Evolutionary conservation across 2,329 filamentous ascomycete genomes (phyloP), one percentile per base, ranked within the genome.

Genomic region (Venturiaceae sp.): DNA sequence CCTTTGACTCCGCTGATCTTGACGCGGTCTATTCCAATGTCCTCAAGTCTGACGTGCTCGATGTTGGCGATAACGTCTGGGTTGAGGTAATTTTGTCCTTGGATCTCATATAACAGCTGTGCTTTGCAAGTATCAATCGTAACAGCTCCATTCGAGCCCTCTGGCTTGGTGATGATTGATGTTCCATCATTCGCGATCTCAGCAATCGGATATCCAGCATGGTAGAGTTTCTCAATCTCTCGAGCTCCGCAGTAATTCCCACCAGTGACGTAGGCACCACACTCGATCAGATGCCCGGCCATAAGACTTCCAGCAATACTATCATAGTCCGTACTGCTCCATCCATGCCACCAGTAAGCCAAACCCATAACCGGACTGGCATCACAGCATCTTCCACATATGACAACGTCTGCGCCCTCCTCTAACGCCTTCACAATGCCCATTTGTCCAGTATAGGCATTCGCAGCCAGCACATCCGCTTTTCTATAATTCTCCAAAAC

Each of bases 201-300:
- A 3, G 74, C 75, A 52, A 77, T 77, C 0, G 75, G 75, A 60
- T 72, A 77, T 32, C 74, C 75, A 21, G 75, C 74, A 55, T 79
- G 72, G 7, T 71, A 61, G 74, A 75, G 78, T 19, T 66, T 66
- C 26, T 72, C 65, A n/a, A 50, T 55, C 55, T 67, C 32, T 47
- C 61, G 37, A 66, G 69, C 39, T 66, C 74, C 74, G 3, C 71
- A 70, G 58, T 72, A 76, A 61, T 76, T 75, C 1, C 73, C 74
- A 2, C 74, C 74, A 14, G 69, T 72, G 33, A 23, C 72, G 58
- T 76, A 76, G 52, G 66, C 74, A 55, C 71, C 69, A 61, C 72
- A 74, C 61, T 74, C 67, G 53, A 68, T 67, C 3, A 69, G 44
- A 59, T 70, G 65, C n/a, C 67, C 53, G n/a, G 30, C 28, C 19